Base-by-base conservation (phyloP, 2,329 filamentous ascomycete species). In the Xylariaceae sp. region DNA sequence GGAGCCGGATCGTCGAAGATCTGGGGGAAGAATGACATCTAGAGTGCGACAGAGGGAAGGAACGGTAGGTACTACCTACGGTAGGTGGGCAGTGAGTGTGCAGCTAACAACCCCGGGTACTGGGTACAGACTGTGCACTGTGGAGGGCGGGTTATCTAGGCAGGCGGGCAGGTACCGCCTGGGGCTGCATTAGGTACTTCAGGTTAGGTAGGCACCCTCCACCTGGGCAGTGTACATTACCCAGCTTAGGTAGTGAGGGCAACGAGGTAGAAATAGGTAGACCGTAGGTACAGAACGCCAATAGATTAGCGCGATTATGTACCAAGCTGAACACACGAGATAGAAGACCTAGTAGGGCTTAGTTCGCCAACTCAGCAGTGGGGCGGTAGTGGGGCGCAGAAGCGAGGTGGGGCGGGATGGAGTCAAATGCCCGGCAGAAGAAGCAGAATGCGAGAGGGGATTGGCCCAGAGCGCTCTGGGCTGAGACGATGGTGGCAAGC, bases 281-380 rank as follows among this genome's bases (percentile, higher is more conserved):
- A 50, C n/a, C n/a, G n/a, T n/a, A n/a, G n/a, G 41, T 30, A 32
- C 41, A 46, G 49, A 3, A n/a, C 15, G 30, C 9, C 10, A 29
- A 9, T 12, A 26, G 15, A 18, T 26, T 26, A 21, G 41, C 22
- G 12, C 34, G 29, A 30, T 51, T 34, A 12, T 45, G 53, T 45
- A 47, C 43, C 41, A 43, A 43, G 34, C 49, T 52, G 46, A 46
- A 46, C 29, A 45, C 36, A 45, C 48, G 47, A 61, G 49, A 50
- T 49, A 50, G 54, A 60, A 34, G 46, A 53, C 59, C 59, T 45
- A 63, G 61, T 58, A 62, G 56, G 60, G 59, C 49, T 52, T 59
- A 56, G 60, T 59, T 57, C 46, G 65, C 65, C 66, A 68, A 63
- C 66, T 61, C 66, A 68, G 61, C 66, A 66, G 54, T 56, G 61